Conservation (phyloP, 805 yeast genomes). For the Pichia manshurica region DNA sequence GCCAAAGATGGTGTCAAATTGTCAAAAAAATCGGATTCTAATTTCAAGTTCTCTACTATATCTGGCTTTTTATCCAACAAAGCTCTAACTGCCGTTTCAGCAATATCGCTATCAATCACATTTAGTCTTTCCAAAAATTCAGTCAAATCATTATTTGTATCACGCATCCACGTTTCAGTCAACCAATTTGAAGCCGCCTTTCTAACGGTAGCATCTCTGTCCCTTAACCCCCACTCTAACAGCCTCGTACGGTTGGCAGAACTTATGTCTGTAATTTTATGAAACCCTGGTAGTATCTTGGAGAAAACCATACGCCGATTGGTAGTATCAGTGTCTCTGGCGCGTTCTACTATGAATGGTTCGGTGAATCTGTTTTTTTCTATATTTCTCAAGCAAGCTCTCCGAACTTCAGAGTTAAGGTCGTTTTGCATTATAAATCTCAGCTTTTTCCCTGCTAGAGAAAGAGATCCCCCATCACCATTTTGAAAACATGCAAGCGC, state of each 20-base stretch:
- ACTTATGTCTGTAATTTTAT: slow-evolving; percentile 49
- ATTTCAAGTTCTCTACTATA: slow-evolving; percentile 48
- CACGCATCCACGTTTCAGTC: slow-evolving; percentile 64
- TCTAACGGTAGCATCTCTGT: slow-evolving; percentile 71
- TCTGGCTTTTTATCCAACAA: slow-evolving; percentile 62
- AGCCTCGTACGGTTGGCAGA: slow-evolving; percentile 57
- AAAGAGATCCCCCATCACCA: slow-evolving; percentile 39
- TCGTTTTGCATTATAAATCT: slow-evolving; percentile 63
- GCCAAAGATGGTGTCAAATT: slow-evolving; percentile 69
- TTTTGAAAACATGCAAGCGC: slow-evolving; percentile 74
- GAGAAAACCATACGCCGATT: slow-evolving; percentile 73
- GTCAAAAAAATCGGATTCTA: slow-evolving; percentile 65
- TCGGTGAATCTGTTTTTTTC: slow-evolving; percentile 48
- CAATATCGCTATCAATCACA: slow-evolving; percentile 60
- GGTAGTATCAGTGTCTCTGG: slow-evolving; percentile 67
- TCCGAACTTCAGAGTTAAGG: slow-evolving; percentile 80
- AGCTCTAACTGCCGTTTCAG: slow-evolving; percentile 59
- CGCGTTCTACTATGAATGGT: slow-evolving; percentile 66
- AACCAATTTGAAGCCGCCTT: slow-evolving; percentile 69
- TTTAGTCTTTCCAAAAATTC: slow-evolving; percentile 68
- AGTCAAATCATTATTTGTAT: slow-evolving; percentile 61
- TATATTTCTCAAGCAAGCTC: slow-evolving; percentile 74
- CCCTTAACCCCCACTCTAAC: slow-evolving; percentile 80
- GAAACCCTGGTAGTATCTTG: slow-evolving; percentile 59
- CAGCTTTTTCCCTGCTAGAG: slow-evolving; percentile 43